Evolutionary conservation across 495 filamentous ascomycete genomes (phyloP), one percentile per base, ranked within the genome.

Genomic region (Aspergillus ellipticus): DNA sequence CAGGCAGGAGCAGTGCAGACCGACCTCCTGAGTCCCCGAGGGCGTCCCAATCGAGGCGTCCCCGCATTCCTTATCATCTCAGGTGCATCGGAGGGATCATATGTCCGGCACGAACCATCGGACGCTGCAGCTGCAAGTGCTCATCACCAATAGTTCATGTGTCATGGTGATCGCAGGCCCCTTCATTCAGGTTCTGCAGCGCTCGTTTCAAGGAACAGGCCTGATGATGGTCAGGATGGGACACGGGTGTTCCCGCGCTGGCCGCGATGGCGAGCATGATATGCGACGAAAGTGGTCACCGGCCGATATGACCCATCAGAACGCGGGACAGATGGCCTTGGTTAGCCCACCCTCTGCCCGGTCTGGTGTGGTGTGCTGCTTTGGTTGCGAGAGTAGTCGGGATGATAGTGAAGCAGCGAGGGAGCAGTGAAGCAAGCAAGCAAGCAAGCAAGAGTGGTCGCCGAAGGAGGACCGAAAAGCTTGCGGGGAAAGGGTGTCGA

Each of bases 171-270:
- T 39, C 11, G 35, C 11, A 39, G 9, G 35, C 35, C 35, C 35
- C 35, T 39, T 16, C 45, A 48, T 48, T 48, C 11, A 16, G 2
- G 45, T 48, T 47, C 2, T 29, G 24, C 24, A 29, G 24, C 13
- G 28, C 16, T 16, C 42, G 17, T 45, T 16, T 17, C 22, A 28
- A n/a, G 15, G 5, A 24, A 29, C 16, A 11, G 13, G 16, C 24
- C n/a, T 29, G 45, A 13, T 29, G 45, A 13, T 16, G 24, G 45
- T 16, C 45, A 29, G 22, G 22, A 17, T 6, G 15, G 43, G 13
- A 47, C n/a, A n/a, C 45, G 45, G 45, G 21, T 48, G 45, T 16
- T 28, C 45, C 45, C 45, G 45, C 45, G 45, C 45, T 48, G 45
- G 16, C 45, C 45, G 45, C 45, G 45, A 48, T 47, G 35, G 13